phyloP scores from a whole-genome alignment of 768 basidiomycete genomes.

The Russula olivacea region DNA sequence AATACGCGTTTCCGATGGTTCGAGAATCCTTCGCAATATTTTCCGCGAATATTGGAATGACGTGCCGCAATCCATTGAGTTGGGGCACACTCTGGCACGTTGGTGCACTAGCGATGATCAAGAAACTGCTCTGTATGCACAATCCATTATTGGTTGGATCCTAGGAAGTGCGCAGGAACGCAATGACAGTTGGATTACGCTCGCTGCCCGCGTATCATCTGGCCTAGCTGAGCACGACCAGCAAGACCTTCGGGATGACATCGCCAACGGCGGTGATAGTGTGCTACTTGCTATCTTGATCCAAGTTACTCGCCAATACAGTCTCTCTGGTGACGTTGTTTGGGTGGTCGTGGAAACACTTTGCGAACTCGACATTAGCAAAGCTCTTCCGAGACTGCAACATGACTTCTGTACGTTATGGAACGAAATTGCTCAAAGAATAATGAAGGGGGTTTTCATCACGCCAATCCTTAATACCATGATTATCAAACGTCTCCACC shows the following conservation, averaged over 20 bases:
- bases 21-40: background rate
- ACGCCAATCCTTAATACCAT: background rate
- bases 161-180: background rate
- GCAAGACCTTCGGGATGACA: background rate
- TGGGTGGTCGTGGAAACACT: background rate
- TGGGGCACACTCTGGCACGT: background rate
- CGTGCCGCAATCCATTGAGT: background rate
- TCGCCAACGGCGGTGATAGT: background rate
- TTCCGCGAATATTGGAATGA: background rate
- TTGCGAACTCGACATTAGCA: background rate
- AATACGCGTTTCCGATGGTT: background rate
- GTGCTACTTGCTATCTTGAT: background rate
- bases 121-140: background rate
- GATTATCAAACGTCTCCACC: background rate
- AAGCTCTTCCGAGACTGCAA: background rate
- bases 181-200: background rate
- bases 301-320: background rate
- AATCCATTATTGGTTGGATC: background rate
- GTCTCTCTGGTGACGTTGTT: too few relatives aligned
- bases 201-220: background rate
- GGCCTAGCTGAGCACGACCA: background rate
- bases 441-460: accelerated
- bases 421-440: background rate
- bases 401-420: background rate
- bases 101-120: background rate